Evolutionary conservation across 2,329 filamentous ascomycete genomes (phyloP), one percentile per base, ranked within the genome.

Genomic region (Penicillium sp.): DNA sequence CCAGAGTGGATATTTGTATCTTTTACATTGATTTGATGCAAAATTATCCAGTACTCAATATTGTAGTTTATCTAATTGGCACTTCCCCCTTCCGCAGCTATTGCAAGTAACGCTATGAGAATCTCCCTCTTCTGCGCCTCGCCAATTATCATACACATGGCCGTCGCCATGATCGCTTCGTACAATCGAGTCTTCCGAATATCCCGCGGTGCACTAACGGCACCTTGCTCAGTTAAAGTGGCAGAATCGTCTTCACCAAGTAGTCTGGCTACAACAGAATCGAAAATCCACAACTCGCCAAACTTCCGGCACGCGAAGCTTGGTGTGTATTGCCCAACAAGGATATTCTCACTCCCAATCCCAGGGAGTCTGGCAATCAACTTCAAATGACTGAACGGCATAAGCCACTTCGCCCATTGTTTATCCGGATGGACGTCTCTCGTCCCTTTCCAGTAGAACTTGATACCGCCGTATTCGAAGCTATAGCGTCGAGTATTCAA

Each of bases 121-220:
- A 40, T 49, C 29, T 46, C 20, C 16, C 58, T 46, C 42, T 56
- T 63, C 57, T 57, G 29, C 53, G 45, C 56, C 39, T 60, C 59
- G 2, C 59, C 59, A 38, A 61, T 38, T 14, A 63, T 34, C 61
- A 63, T 63, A 42, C 61, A 63, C 52, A 60, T 55, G 11, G 61
- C 49, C 4, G 61, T 63, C 10, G 57, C 50, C 39, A 61, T 49
- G 10, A 63, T 44, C 37, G 58, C 7, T 3, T 61, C 53, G 37
- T 60, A 55, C 2, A 61, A 10, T 11, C 53, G 46, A 16, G 40
- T 58, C 22, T 29, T 9, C 22, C 43, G 16, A 16, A 49, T 32
- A 34, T 55, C 43, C 5, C 26, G 13, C 8, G 37, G 4, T 32
- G 42, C 18, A 11, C 20, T n/a, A 20, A 14, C 22, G 14, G 4